phyloP scores from a whole-genome alignment of 2,329 filamentous ascomycete species.

The Sporothrix sp. region DNA sequence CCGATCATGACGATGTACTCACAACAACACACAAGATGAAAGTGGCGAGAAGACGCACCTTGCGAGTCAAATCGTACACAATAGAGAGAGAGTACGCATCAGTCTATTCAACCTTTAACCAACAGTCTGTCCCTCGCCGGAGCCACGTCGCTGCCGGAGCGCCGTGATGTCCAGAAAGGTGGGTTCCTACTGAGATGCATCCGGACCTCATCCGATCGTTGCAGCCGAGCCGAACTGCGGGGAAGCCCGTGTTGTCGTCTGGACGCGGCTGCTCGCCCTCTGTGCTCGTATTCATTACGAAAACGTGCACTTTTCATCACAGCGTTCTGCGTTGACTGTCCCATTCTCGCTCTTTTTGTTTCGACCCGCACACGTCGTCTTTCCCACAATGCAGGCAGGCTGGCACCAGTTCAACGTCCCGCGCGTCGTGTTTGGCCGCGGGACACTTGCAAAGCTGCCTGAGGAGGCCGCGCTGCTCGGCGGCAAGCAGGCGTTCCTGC shows the following conservation, averaged over 20 bases:
- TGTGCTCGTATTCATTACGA: too few relatives aligned
- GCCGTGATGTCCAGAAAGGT: too few relatives aligned
- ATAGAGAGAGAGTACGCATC: too few relatives aligned
- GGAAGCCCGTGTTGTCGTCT: not conserved
- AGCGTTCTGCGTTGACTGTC: too few relatives aligned
- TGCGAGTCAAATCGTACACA: too few relatives aligned
- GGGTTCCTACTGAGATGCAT: too few relatives aligned
- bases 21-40: not conserved
- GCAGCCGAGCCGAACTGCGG: not conserved
- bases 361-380: not conserved
- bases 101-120: too few relatives aligned
- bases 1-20: not conserved
- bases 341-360: not conserved
- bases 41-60: not conserved
- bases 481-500: constrained; percentile 37
- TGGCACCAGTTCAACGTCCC: constrained; percentile 21
- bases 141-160: not conserved
- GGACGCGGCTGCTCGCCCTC: too few relatives aligned
- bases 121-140: too few relatives aligned
- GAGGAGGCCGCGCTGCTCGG: constrained; percentile 33
- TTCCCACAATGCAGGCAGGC: too few relatives aligned
- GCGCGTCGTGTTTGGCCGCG: constrained; percentile 44
- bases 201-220: not conserved
- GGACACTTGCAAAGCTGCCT: constrained; percentile 37
- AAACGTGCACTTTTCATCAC: too few relatives aligned